Conservation (phyloP, 2,329 filamentous ascomycete genomes). For the Penicillium psychrosexuale region DNA sequence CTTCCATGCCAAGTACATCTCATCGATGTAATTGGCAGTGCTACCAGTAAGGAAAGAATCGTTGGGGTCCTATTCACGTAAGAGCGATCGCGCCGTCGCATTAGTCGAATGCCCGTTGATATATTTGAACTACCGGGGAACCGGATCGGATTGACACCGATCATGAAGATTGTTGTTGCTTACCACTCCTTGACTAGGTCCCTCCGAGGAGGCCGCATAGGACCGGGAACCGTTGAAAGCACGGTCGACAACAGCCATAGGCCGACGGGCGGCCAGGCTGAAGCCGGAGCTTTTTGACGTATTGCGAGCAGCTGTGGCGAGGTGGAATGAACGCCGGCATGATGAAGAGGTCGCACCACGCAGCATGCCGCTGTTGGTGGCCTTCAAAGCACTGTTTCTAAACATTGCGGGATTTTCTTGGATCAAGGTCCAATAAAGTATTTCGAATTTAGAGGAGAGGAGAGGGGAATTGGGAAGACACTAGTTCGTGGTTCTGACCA, state of each 20-base stretch:
- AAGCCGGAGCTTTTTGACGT: slow-evolving; percentile 36
- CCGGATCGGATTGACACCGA: slow-evolving; percentile 8
- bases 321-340: slow-evolving; percentile 34
- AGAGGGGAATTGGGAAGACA: not conserved
- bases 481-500: slow-evolving; percentile 1
- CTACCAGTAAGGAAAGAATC: slow-evolving; percentile 96
- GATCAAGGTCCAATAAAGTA: slow-evolving; percentile 9
- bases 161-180: slow-evolving; percentile 30
- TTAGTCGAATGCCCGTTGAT: slow-evolving; percentile 21
- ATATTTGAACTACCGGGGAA: slow-evolving; percentile 5
- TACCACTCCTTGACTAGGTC: slow-evolving; percentile 60
- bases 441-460: slow-evolving; percentile 4
- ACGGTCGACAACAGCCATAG: slow-evolving; percentile 42
- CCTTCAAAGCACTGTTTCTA: slow-evolving; percentile 40
- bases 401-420: slow-evolving; percentile 38
- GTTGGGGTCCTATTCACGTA: slow-evolving; percentile 64
- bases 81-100: slow-evolving; percentile 21
- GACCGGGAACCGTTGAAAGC: slow-evolving; percentile 44
- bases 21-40: slow-evolving; percentile 98
- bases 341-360: slow-evolving; percentile 34
- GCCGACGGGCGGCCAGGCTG: slow-evolving; percentile 39
- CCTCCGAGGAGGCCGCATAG: slow-evolving; percentile 60
- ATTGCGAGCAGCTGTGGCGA: slow-evolving; percentile 32
- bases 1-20: slow-evolving; percentile 99
- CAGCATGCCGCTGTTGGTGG: slow-evolving; percentile 38